Base-by-base conservation (phyloP, 2,329 filamentous ascomycete species). In the Leptographium galeiforme region DNA sequence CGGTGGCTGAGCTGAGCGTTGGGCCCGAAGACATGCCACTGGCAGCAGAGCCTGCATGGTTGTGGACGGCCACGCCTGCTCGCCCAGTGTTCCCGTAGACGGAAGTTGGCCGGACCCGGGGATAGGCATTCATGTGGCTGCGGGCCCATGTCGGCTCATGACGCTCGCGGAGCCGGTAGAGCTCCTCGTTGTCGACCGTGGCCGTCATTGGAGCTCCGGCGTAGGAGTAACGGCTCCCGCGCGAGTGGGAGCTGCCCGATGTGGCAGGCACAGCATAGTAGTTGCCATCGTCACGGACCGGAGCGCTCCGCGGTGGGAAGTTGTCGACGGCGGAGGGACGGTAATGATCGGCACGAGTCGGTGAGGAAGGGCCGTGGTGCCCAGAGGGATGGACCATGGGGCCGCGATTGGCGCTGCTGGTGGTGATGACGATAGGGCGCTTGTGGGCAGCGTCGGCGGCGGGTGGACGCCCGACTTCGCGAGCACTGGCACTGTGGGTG, bases 251-350 rank as follows among this genome's bases (percentile, higher is more conserved):
- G 8, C 47, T 51, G 5, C 73, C 71, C 34, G 79, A 81, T 6
- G 77, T 75, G 51, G 78, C 77, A n/a, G 79, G 79, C 57, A 79
- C 72, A 34, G 77, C 64, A 61, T 77, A 79, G 59, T 78, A 79
- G 38, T 69, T 63, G 8, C 57, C 58, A 36, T 75, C 71, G 41
- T 81, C 77, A 60, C 72, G 77, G 65, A 47, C 76, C 72, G 63
- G 75, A 12, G 52, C 14, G 6, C 74, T 65, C 53, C 80, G 76
- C 57, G 74, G 67, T 48, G 69, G 62, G 18, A 79, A 78, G 60
- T 82, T 49, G 62, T 61, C 44, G 67, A 64, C 12, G 36, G 36
- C 12, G n/a, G 47, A 46, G 64, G 63, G 47, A 61, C 63, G 39
- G 61, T 63, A 52, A 65, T 66, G 38, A 67, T 58, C 66, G 48